Conservation (phyloP, 306 rosid genomes). For the Crataegus laevigata region DNA sequence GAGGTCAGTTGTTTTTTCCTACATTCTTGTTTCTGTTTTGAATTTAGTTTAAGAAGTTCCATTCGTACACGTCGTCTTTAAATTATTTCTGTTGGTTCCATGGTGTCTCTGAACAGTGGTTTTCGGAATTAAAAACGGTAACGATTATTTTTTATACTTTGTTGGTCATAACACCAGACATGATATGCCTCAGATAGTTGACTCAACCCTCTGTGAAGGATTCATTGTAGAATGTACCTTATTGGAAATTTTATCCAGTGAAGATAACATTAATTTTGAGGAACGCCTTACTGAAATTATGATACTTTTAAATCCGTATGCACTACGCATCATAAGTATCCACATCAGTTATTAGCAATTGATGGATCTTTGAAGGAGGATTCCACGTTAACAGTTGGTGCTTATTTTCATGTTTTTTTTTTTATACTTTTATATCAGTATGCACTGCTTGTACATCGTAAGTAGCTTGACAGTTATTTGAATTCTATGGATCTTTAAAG, state of each 20-base stretch:
- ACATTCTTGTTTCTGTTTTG: neutral
- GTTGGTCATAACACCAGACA: neutral
- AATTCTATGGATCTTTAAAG: neutral
- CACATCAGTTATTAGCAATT: neutral
- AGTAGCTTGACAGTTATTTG: neutral
- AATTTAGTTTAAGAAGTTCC: neutral
- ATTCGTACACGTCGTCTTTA: neutral
- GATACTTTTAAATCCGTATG: neutral
- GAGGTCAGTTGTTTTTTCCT: conserved; percentile 45
- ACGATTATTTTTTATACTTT: neutral
- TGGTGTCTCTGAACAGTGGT: neutral
- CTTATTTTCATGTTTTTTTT: neutral
- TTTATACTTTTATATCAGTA: neutral
- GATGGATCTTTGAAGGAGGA: neutral
- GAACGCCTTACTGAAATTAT: neutral
- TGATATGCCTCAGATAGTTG: neutral
- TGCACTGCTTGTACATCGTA: neutral
- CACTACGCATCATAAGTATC: neutral
- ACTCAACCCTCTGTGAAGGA: neutral
- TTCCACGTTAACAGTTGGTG: neutral
- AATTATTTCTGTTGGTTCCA: neutral
- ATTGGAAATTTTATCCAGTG: neutral
- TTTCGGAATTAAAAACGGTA: neutral
- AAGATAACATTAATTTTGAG: neutral
- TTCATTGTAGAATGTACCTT: neutral